Conservation (phyloP, 148 eudicot genomes). For the Nepenthes mirabilis region DNA sequence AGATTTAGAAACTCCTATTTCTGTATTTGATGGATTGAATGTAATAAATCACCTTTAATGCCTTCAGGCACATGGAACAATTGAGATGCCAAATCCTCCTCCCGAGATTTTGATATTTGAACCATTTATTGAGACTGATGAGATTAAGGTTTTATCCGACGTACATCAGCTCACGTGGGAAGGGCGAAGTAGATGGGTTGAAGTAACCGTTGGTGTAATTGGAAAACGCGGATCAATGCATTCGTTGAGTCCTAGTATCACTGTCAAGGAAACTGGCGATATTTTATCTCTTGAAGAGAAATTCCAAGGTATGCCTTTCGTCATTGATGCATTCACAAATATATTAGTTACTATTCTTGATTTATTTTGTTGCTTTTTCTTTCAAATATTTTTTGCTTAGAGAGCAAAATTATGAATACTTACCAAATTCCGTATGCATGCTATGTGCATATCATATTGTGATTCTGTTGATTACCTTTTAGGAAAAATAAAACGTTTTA, state of each 20-base stretch:
- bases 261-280: constrained; percentile 83
- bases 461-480: no score
- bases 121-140: constrained; percentile 86
- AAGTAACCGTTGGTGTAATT: constrained; percentile 75
- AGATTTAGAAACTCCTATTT: no score
- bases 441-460: no score
- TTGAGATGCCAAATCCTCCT: constrained; percentile 93
- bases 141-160: constrained; percentile 54
- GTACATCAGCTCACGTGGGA: constrained; percentile 44
- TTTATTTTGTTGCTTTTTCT: background rate
- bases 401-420: no score
- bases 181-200: constrained; percentile 86
- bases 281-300: constrained; percentile 89
- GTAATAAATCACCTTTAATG: no score
- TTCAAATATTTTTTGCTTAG: no score
- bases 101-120: constrained; percentile 72
- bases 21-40: no score
- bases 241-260: constrained; percentile 73
- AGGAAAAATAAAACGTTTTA: no score
- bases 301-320: constrained; percentile 57
- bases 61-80: constrained; percentile 66
- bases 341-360: background rate
- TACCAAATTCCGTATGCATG: no score
- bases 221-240: constrained; percentile 77
- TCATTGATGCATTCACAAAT: background rate